Conservation (phyloP, 768 basidiomycete species). For the Panellus pusillus region DNA sequence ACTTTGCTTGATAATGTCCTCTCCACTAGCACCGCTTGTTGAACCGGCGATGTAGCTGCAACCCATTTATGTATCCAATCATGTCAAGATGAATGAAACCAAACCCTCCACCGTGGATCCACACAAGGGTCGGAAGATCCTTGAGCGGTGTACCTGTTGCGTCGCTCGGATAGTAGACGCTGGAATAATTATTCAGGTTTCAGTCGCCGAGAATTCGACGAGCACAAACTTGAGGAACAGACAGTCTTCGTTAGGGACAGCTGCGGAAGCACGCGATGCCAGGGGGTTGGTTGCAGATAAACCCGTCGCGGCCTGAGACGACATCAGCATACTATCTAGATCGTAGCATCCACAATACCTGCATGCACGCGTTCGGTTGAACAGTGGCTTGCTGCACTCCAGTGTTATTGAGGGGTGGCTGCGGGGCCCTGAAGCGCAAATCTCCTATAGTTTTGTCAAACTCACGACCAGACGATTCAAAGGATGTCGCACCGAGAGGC, state of each 20-base stretch:
- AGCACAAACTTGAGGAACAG: slow-evolving; percentile 30
- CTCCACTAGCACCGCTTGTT: slow-evolving; percentile 4
- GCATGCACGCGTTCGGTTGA: slow-evolving; percentile 7
- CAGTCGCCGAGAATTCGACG: background rate
- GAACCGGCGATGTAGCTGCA: slow-evolving; percentile 15
- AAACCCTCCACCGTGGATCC: slow-evolving; percentile 27
- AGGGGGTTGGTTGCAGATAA: slow-evolving; percentile 5
- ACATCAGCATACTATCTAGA: too few species aligned
- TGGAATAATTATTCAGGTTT: slow-evolving; percentile 12
- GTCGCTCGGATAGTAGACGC: slow-evolving; percentile 12
- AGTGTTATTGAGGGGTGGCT: slow-evolving; percentile 3
- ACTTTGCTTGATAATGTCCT: slow-evolving; percentile 21
- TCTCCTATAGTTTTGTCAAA: slow-evolving; percentile 13
- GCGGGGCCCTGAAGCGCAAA: slow-evolving; percentile 24
- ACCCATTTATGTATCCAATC: background rate
- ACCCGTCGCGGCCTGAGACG: background rate
- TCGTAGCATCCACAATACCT: background rate
- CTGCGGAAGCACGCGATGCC: background rate
- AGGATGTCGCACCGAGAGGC: slow-evolving; percentile 18
- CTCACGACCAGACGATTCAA: background rate
- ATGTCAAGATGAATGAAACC: background rate
- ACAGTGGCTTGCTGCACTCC: slow-evolving; percentile 3
- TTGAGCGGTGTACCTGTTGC: slow-evolving; percentile 1
- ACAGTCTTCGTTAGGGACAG: slow-evolving; percentile 29
- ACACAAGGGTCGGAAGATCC: slow-evolving; percentile 23